Evolutionary conservation across 805 yeast species (phyloP).

Genomic region (Zygotorulaspora florentina): DNA sequence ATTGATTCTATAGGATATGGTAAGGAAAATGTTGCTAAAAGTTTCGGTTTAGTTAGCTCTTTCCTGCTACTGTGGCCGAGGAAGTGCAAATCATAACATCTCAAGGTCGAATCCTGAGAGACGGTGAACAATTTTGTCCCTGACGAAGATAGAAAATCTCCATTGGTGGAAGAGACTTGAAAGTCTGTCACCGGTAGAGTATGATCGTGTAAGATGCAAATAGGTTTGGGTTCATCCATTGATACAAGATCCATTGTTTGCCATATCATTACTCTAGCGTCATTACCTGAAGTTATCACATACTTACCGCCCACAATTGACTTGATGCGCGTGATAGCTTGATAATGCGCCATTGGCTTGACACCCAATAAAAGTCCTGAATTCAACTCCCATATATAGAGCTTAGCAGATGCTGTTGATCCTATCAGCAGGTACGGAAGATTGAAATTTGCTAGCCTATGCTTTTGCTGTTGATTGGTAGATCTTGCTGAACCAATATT

Average conservation of each 20-base stretch:
- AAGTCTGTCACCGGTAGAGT: constrained; percentile 42
- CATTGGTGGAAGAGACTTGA: constrained; percentile 43
- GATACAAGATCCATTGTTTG: constrained; percentile 52
- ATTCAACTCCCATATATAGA: constrained; percentile 79
- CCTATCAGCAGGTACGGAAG: constrained; percentile 69
- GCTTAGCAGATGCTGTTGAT: constrained; percentile 53
- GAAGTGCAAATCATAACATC: constrained; percentile 56
- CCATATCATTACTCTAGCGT: constrained; percentile 78
- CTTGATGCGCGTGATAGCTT: constrained; percentile 55
- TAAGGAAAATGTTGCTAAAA: constrained; percentile 70
- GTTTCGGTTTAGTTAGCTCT: constrained; percentile 20
- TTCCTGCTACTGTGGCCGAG: constrained; percentile 7
- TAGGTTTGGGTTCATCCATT: constrained; percentile 49
- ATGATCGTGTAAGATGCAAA: constrained; percentile 57
- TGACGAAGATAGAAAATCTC: constrained; percentile 31
- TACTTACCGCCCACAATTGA: constrained; percentile 61
- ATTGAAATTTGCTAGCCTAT: constrained; percentile 40
- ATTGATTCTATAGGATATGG: constrained; percentile 54
- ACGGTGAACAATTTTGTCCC: constrained; percentile 65
- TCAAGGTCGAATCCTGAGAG: constrained; percentile 69
- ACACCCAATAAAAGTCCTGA: constrained; percentile 72
- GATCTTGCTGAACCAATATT: constrained; percentile 17
- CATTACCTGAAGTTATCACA: constrained; percentile 72
- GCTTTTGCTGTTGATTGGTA: constrained; percentile 19
- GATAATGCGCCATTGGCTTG: constrained; percentile 76